These are phyloP conservation scores for Raphanus raphanistrum DNA, from an alignment of 345 rosid species.

Conservation along the genomic window DNA sequence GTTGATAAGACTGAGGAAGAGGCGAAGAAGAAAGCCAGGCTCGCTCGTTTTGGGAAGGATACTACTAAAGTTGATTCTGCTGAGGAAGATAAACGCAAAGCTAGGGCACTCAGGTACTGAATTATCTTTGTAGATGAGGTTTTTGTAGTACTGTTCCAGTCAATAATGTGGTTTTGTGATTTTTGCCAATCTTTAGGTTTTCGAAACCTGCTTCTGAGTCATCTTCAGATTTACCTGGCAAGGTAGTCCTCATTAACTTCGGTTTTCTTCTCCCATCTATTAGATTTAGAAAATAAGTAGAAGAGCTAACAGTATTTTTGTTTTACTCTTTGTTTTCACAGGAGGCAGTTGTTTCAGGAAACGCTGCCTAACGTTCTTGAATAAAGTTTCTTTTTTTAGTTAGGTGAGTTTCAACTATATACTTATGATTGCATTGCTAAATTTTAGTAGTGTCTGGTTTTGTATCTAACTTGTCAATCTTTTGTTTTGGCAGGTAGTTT, in stretches of 20 bases:
- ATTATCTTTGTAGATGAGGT: background rate
- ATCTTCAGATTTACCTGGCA: constrained; percentile 47
- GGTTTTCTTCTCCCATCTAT: background rate
- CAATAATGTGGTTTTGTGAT: background rate
- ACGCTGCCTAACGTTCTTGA: constrained; percentile 60
- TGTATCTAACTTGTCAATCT: background rate
- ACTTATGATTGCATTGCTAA: background rate
- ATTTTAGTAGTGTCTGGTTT: background rate
- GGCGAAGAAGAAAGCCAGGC: constrained; percentile 84
- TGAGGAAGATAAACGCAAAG: constrained; percentile 83
- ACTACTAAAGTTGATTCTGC: constrained; percentile 49
- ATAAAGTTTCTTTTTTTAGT: constrained; percentile 30
- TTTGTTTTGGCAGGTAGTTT: constrained; percentile 53
- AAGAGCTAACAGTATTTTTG: constrained; percentile 23
- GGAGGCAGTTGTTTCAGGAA: constrained; percentile 68
- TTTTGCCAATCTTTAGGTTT: constrained; percentile 47
- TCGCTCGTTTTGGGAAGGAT: constrained; percentile 62
- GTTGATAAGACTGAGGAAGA: constrained; percentile 56
- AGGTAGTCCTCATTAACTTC: constrained; percentile 29
- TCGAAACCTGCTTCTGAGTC: constrained; percentile 53
- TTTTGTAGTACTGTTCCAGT: background rate
- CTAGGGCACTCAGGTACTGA: constrained; percentile 70
- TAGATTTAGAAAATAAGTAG: background rate
- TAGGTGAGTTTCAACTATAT: constrained; percentile 42
- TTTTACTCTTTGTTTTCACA: constrained; percentile 31